A percentile compares a stretch with the other conserved stretches of the same genome.
phyloP scores from a whole-genome alignment of 495 filamentous ascomycete genomes.

The Staphylotrichum longicolle region DNA sequence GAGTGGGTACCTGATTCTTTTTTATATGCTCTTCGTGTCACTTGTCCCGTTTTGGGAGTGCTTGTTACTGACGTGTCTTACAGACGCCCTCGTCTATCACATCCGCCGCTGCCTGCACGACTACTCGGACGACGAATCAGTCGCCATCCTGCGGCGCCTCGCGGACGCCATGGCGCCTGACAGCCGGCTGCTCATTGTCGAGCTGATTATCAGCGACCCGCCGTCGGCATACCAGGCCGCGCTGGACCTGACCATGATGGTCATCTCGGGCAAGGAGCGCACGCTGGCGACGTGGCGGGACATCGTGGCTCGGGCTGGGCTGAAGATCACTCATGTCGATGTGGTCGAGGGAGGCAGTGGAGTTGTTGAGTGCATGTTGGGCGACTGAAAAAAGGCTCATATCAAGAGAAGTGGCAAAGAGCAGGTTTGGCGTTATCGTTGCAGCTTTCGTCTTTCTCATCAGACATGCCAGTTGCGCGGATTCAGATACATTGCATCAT shows the following conservation, averaged over 20 bases:
- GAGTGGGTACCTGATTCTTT: too few species aligned
- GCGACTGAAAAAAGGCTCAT: too few species aligned
- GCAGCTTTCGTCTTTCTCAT: too few species aligned
- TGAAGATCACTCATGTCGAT: slow-evolving; percentile 14
- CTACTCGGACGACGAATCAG: slow-evolving; percentile 35
- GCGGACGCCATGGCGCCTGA: slow-evolving; percentile 26
- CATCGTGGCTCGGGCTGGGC: slow-evolving; percentile 26
- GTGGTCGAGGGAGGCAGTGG: not conserved
- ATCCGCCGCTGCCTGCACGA: slow-evolving; percentile 38
- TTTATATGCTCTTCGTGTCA: too few species aligned
- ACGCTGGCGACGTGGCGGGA: slow-evolving; percentile 13
- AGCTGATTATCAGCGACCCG: slow-evolving; percentile 31
- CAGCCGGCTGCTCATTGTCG: slow-evolving; percentile 33
- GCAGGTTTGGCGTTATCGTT: too few species aligned
- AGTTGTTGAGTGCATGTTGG: not conserved
- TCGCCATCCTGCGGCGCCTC: slow-evolving; percentile 27
- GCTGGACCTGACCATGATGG: slow-evolving; percentile 27
- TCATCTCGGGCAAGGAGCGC: slow-evolving; percentile 25
- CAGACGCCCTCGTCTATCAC: slow-evolving; percentile 35
- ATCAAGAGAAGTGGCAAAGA: too few species aligned
- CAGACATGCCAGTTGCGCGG: too few species aligned
- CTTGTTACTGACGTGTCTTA: too few species aligned
- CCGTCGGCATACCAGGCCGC: slow-evolving; percentile 22
- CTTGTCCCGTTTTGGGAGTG: too few species aligned
- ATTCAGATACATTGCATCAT: too few species aligned